A percentile compares a stretch with the other conserved stretches of the same genome.
phyloP scores from a whole-genome alignment of 371 early-diverging fungal genomes.

The Haplosporangium sp. region DNA sequence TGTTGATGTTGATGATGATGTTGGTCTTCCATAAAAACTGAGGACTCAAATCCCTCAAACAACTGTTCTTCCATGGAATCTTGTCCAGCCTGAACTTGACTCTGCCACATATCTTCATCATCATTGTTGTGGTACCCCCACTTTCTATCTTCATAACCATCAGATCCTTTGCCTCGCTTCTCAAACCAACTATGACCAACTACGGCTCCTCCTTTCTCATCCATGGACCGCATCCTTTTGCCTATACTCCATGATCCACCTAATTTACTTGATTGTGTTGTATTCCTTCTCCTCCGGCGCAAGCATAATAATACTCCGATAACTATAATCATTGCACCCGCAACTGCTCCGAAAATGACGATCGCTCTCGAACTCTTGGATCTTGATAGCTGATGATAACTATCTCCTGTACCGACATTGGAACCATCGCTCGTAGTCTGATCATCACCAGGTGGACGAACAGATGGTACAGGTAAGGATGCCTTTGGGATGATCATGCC shows the following conservation, averaged over 20 bases:
- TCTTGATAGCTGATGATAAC: too few species aligned
- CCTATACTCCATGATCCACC: not conserved
- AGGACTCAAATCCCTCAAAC: constrained; percentile 48
- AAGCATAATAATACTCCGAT: constrained; percentile 19
- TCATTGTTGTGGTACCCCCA: not conserved
- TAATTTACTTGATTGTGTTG: not conserved
- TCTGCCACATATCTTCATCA: not conserved
- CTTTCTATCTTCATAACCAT: not conserved
- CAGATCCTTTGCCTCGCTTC: not conserved
- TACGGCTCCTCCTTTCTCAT: not conserved
- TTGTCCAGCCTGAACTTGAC: not conserved
- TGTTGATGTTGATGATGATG: constrained; percentile 5
- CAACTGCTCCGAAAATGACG: constrained; percentile 23
- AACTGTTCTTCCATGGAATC: constrained; percentile 25
- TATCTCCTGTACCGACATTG: not conserved
- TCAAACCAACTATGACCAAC: constrained; percentile 28
- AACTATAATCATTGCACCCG: constrained; percentile 12
- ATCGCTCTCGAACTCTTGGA: constrained; percentile 5
- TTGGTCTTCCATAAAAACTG: constrained; percentile 19
- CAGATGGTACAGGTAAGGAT: constrained; percentile 29
- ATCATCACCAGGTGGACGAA: constrained; percentile 11
- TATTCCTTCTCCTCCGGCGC: constrained; percentile 13
- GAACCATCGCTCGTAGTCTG: constrained; percentile 11
- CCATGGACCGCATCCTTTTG: not conserved
- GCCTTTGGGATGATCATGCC: constrained; percentile 9